Conservation (phyloP, 2,329 filamentous ascomycete genomes). For the Emergomyces orientalis region DNA sequence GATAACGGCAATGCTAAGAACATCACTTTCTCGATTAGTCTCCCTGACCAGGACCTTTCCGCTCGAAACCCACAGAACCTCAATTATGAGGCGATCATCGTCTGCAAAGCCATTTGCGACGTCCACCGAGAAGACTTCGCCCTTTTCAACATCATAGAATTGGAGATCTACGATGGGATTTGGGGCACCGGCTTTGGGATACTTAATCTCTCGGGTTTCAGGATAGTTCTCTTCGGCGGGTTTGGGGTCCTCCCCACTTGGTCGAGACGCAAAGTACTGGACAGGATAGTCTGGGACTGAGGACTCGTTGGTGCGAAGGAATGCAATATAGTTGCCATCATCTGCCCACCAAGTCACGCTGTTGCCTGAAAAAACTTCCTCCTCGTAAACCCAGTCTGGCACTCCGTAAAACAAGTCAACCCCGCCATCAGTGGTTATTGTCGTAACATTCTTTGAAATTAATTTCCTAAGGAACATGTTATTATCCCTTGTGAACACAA, state of each 20-base stretch:
- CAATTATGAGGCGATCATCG: slow-evolving; percentile 80
- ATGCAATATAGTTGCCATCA: slow-evolving; percentile 81
- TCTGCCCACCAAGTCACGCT: slow-evolving; percentile 92
- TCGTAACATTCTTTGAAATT: slow-evolving; percentile 49
- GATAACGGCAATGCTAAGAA: slow-evolving; percentile 78
- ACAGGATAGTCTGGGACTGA: slow-evolving; percentile 84
- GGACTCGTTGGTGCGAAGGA: slow-evolving; percentile 88
- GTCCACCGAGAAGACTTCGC: slow-evolving; percentile 69
- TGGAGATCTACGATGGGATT: slow-evolving; percentile 83
- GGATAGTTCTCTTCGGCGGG: slow-evolving; percentile 79
- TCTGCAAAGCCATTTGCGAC: slow-evolving; percentile 69
- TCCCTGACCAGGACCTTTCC: slow-evolving; percentile 77
- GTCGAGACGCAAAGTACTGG: slow-evolving; percentile 83
- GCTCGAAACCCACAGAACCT: slow-evolving; percentile 78
- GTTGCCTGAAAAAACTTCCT: slow-evolving; percentile 69
- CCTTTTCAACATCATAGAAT: slow-evolving; percentile 75
- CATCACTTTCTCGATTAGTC: slow-evolving; percentile 87
- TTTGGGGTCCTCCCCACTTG: slow-evolving; percentile 60
- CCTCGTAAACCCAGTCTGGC: slow-evolving; percentile 94
- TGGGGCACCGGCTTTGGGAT: slow-evolving; percentile 88
- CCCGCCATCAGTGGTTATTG: slow-evolving; percentile 80
- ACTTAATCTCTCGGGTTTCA: slow-evolving; percentile 86
- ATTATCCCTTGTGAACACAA: slow-evolving; percentile 86
- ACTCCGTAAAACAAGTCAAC: slow-evolving; percentile 87
- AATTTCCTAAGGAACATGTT: slow-evolving; percentile 75